Conservation (phyloP, 768 basidiomycete species). For the Tulasnella sp. region DNA sequence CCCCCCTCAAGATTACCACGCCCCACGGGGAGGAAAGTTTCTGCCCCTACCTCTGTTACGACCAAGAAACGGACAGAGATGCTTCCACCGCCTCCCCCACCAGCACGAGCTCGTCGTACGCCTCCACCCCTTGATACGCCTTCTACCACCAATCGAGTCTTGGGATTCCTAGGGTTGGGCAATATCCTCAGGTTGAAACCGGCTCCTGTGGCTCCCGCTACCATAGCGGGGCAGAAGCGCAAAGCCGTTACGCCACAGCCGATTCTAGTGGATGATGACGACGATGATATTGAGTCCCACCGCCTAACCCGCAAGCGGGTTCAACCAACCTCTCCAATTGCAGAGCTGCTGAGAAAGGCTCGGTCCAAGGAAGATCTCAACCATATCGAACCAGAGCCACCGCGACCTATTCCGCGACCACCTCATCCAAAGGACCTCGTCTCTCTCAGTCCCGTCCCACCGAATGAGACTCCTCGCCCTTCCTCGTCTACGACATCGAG, state of each 20-base stretch:
- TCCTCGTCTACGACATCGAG: slow-evolving; percentile 3
- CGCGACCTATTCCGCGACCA: neutral
- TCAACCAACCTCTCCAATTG: neutral
- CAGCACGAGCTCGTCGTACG: neutral
- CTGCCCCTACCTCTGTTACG: neutral
- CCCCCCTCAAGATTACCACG: neutral
- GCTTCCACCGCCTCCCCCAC: neutral
- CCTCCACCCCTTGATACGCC: slow-evolving; percentile 2
- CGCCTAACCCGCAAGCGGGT: neutral
- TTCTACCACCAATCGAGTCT: slow-evolving; percentile 8
- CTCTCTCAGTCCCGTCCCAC: slow-evolving; percentile 12
- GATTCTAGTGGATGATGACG: neutral
- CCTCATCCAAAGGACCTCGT: slow-evolving; percentile 14
- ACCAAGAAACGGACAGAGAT: neutral
- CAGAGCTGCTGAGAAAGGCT: neutral
- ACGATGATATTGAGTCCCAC: neutral
- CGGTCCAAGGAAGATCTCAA: slow-evolving; percentile 15
- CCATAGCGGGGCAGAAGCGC: neutral
- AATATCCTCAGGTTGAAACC: slow-evolving; percentile 1
- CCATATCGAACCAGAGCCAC: slow-evolving; percentile 15
- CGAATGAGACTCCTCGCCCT: neutral
- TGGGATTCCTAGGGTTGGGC: slow-evolving; percentile 11
- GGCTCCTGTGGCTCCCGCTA: neutral
- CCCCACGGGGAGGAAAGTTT: neutral
- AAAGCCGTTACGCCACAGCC: neutral